Evolutionary conservation across 139 green algal species (phyloP).

Genomic region (Ulvella scutata): DNA sequence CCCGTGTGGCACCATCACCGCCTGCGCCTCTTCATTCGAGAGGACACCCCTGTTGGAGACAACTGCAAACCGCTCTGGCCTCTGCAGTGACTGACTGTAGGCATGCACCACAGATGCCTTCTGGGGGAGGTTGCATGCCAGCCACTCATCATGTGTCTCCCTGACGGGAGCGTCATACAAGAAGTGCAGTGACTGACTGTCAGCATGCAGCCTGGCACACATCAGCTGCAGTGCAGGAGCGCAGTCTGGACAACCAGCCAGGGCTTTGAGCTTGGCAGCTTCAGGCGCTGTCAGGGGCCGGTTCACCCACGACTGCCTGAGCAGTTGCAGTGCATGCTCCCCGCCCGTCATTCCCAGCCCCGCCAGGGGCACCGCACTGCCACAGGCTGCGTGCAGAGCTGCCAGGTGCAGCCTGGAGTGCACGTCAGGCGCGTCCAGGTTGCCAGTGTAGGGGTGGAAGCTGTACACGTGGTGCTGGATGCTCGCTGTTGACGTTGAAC

Average conservation of each 20-base stretch:
- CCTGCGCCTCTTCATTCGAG: too few species aligned
- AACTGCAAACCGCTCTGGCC: too few species aligned
- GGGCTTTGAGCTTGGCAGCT: constrained; percentile 8
- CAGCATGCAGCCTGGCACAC: not conserved
- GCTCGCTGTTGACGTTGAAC: not conserved
- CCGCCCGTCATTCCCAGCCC: constrained; percentile 19
- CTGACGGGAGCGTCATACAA: too few species aligned
- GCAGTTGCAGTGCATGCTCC: constrained; percentile 24
- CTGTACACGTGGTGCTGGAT: constrained; percentile 23
- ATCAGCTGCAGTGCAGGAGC: constrained; percentile 18
- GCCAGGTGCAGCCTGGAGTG: constrained; percentile 35
- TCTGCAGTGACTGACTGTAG: too few species aligned
- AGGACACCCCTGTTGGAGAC: too few species aligned
- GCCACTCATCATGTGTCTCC: too few species aligned
- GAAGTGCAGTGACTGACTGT: not conserved
- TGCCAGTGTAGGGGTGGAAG: constrained; percentile 24
- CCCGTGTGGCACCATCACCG: too few species aligned
- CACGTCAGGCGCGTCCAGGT: constrained; percentile 16
- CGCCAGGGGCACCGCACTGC: constrained; percentile 30
- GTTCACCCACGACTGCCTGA: constrained; percentile 30
- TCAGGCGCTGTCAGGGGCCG: constrained; percentile 16
- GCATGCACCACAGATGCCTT: too few species aligned
- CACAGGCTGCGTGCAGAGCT: constrained; percentile 33
- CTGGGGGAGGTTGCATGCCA: too few species aligned
- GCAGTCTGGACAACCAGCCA: not conserved